These are phyloP conservation scores for Jatropha multifida DNA, from an alignment of 441 rosid species.

Conservation along the genomic window DNA sequence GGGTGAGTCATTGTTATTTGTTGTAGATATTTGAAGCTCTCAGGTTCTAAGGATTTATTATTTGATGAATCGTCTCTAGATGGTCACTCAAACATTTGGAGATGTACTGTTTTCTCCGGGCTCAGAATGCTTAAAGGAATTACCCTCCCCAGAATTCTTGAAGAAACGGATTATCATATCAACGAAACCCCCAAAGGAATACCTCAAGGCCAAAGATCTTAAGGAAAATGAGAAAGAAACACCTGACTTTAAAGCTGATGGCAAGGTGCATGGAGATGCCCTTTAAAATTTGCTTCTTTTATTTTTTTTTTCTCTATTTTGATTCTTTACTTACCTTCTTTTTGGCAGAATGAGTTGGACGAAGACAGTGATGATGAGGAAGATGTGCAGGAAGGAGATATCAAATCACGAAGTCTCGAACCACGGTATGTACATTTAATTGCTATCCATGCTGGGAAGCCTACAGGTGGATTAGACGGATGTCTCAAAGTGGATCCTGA, in stretches of 20 bases:
- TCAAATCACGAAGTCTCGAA: conserved; percentile 33
- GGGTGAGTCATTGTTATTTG: conserved; percentile 41
- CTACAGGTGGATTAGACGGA: conserved; percentile 71
- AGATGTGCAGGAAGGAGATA: conserved; percentile 42
- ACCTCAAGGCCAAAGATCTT: conserved; percentile 50
- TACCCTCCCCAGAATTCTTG: conserved; percentile 74
- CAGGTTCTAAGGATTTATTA: conserved; percentile 19
- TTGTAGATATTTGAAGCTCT: conserved; percentile 9
- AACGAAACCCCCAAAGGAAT: conserved; percentile 92
- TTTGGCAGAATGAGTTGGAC: conserved; percentile 44
- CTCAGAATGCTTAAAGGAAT: conserved; percentile 71
- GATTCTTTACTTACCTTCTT: conserved; percentile 15
- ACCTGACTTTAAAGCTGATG: conserved; percentile 36
- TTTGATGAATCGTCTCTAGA: conserved; percentile 44
- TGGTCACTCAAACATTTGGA: conserved; percentile 74
- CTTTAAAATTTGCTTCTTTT: neutral
- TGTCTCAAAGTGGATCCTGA: conserved; percentile 61
- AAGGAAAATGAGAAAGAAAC: conserved; percentile 59
- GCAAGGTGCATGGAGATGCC: conserved; percentile 44
- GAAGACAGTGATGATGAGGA: conserved; percentile 37
- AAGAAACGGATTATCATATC: conserved; percentile 71
- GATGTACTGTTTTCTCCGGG: conserved; percentile 69
- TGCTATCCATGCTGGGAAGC: conserved; percentile 90
- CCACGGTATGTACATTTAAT: conserved; percentile 67
- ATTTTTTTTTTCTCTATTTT: conserved; percentile 1